Conservation (phyloP, 164 flowering plant genomes). For the Echeveria elegans region DNA sequence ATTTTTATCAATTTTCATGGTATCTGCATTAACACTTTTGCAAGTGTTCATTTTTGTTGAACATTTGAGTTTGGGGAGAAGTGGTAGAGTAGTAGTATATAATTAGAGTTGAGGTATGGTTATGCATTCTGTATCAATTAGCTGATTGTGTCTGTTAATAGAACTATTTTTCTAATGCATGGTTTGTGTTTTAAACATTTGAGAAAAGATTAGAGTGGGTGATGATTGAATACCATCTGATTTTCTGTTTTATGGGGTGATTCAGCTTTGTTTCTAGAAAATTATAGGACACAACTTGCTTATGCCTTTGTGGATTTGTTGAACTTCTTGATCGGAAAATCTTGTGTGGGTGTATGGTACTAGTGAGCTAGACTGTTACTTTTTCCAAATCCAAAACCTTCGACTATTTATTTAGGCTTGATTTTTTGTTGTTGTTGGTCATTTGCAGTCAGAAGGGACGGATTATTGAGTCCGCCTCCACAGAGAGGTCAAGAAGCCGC, state of each 20-base stretch:
- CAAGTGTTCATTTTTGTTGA: too few species aligned
- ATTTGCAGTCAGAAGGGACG: slow-evolving; percentile 63
- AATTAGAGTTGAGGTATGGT: too few species aligned
- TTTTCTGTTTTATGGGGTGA: not conserved
- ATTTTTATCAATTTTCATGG: too few species aligned
- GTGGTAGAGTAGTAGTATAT: too few species aligned
- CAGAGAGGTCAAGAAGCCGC: slow-evolving; percentile 62
- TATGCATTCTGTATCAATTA: too few species aligned
- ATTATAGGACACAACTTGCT: not conserved
- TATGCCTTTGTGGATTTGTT: not conserved
- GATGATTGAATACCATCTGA: not conserved
- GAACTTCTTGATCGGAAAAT: not conserved
- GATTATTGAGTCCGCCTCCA: slow-evolving; percentile 38
- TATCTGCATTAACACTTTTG: too few species aligned
- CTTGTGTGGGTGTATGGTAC: not conserved
- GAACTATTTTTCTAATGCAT: too few species aligned
- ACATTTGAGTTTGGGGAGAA: too few species aligned
- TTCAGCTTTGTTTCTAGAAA: too few species aligned
- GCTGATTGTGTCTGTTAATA: too few species aligned
- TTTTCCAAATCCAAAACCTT: not conserved
- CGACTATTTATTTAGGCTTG: not conserved
- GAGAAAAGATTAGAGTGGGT: too few species aligned
- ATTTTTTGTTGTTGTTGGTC: not conserved
- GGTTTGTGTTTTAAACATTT: too few species aligned
- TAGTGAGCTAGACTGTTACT: not conserved